phyloP scores from a whole-genome alignment of 768 basidiomycete genomes.

The Pisolithus marmoratus region DNA sequence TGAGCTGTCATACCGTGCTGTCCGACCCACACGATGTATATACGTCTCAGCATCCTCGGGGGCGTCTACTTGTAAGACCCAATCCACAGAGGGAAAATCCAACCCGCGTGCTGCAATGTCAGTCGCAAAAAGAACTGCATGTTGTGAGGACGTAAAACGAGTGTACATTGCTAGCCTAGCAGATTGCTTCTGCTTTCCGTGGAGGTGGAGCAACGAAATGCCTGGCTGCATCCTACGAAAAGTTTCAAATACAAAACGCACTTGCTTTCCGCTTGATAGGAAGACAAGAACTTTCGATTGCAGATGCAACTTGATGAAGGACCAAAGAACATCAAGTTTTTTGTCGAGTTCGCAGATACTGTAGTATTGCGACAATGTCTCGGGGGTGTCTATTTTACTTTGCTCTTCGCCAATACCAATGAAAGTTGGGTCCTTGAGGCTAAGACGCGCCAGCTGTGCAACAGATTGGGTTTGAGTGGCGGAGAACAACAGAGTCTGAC shows the following conservation, averaged over 20 bases:
- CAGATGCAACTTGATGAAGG: conserved; percentile 91
- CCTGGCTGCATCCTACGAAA: conserved; percentile 97
- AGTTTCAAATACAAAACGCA: conserved; percentile 92
- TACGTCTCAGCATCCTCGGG: conserved; percentile 98
- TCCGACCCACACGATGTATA: conserved; percentile 94
- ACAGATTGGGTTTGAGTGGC: conserved; percentile 94
- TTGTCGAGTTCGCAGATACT: conserved; percentile 74
- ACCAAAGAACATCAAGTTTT: conserved; percentile 90
- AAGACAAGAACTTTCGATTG: conserved; percentile 91
- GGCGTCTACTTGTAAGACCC: conserved; percentile 94
- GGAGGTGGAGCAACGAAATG: conserved; percentile 84
- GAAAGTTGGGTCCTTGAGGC: conserved; percentile 73
- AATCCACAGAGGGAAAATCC: conserved; percentile 94
- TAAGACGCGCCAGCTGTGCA: conserved; percentile 82
- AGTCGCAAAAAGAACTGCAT: conserved; percentile 89
- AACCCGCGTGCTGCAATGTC: conserved; percentile 95
- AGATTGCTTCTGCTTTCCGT: conserved; percentile 96
- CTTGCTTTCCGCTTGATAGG: conserved; percentile 93
- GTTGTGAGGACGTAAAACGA: conserved; percentile 74
- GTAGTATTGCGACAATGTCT: conserved; percentile 85
- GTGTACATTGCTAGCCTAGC: conserved; percentile 78
- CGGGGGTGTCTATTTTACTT: conserved; percentile 52
- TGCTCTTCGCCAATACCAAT: conserved; percentile 56
- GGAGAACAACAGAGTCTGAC: conserved; percentile 95
- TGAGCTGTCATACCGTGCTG: conserved; percentile 86